Evolutionary conservation across 305 asterid genomes (phyloP).

Genomic region (Nicotiana rustica): DNA sequence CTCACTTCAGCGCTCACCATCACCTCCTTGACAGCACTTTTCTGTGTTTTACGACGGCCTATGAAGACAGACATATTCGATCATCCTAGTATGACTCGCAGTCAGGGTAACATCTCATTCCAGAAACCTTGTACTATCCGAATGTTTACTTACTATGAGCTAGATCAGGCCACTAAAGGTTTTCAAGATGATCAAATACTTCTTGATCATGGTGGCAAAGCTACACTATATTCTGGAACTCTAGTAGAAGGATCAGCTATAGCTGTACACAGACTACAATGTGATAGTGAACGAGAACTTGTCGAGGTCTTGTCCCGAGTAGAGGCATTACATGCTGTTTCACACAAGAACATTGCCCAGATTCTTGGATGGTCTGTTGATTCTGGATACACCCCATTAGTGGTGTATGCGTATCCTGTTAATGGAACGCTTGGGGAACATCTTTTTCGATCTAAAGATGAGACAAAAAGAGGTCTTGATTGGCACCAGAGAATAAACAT

Average conservation of each 20-base stretch:
- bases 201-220: slow-evolving; percentile 37
- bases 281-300: slow-evolving; percentile 51
- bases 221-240: slow-evolving; percentile 54
- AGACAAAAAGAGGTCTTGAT: slow-evolving; percentile 45
- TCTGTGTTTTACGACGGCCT: slow-evolving; percentile 55
- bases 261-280: slow-evolving; percentile 57
- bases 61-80: slow-evolving; percentile 47
- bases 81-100: slow-evolving; percentile 41
- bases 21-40: slow-evolving; percentile 55
- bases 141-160: slow-evolving; percentile 63
- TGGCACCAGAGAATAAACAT: slow-evolving; percentile 62
- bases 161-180: slow-evolving; percentile 71
- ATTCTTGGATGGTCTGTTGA: slow-evolving; percentile 66
- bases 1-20: slow-evolving; percentile 55
- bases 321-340: slow-evolving; percentile 56
- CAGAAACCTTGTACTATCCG: slow-evolving; percentile 48
- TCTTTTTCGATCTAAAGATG: slow-evolving; percentile 47
- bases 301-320: slow-evolving; percentile 49
- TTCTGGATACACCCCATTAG: slow-evolving; percentile 50
- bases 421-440: slow-evolving; percentile 62
- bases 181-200: slow-evolving; percentile 54
- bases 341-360: slow-evolving; percentile 61
- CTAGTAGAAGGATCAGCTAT: slow-evolving; percentile 52
- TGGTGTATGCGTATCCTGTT: slow-evolving; percentile 59
- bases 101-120: slow-evolving; percentile 45